Evolutionary conservation across 2,329 filamentous ascomycete species (phyloP).

Genomic region (Exserohilum turcica): DNA sequence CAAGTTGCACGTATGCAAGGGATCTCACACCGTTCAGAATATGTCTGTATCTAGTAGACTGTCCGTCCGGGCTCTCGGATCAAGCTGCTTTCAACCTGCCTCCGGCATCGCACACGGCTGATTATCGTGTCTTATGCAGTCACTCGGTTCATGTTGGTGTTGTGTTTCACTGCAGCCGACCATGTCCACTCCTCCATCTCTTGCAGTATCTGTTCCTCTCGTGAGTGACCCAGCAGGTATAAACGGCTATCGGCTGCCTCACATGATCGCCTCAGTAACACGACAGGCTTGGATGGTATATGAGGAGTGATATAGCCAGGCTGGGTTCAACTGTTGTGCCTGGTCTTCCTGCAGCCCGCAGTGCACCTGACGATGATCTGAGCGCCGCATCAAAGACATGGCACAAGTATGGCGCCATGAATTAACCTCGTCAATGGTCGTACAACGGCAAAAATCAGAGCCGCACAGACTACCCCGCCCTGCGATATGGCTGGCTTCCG

Average conservation of each 20-base stretch:
- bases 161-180: slow-evolving; percentile 1
- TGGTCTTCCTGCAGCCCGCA: slow-evolving; percentile 6
- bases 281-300: background rate
- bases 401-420: slow-evolving; percentile 5
- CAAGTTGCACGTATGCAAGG: slow-evolving; percentile 9
- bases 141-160: background rate
- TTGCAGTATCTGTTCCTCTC: background rate
- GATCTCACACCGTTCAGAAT: slow-evolving; percentile 5
- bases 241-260: background rate
- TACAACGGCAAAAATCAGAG: slow-evolving; percentile 9
- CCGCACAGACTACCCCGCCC: slow-evolving; percentile 10
- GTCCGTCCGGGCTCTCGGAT: background rate
- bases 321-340: background rate
- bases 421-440: slow-evolving; percentile 13
- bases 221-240: background rate
- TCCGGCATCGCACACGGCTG: background rate
- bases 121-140: background rate
- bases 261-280: slow-evolving; percentile 4
- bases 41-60: background rate
- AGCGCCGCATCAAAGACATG: slow-evolving; percentile 12
- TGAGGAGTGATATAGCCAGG: slow-evolving; percentile 11
- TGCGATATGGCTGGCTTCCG: slow-evolving; percentile 6
- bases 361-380: slow-evolving; percentile 19
- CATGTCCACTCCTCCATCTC: background rate
- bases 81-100: background rate